phyloP scores from a whole-genome alignment of 2,329 filamentous ascomycete genomes.

The Verticillium tricorpus region DNA sequence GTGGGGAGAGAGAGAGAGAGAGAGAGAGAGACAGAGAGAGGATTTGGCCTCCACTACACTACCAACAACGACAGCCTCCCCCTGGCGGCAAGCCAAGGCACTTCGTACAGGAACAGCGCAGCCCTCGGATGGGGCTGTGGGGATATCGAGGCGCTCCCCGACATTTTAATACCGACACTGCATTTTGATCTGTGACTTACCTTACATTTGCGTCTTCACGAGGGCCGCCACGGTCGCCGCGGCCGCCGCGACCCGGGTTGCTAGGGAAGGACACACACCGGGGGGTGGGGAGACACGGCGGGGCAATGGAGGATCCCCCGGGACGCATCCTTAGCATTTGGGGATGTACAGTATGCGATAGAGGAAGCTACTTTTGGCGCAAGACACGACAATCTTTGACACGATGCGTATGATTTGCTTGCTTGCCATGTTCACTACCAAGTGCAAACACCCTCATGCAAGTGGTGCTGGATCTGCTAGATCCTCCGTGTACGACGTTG shows the following conservation, averaged over 20 bases:
- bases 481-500: too few relatives aligned
- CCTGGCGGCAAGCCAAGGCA: background rate
- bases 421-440: too few relatives aligned
- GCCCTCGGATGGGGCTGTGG: background rate
- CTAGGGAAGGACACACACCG: background rate
- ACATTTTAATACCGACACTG: background rate
- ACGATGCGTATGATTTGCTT: background rate
- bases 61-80: background rate
- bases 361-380: background rate
- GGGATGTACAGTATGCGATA: conserved; percentile 3
- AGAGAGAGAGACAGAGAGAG: background rate
- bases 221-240: background rate
- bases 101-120: background rate
- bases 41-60: background rate
- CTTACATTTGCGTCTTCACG: background rate
- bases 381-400: background rate
- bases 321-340: conserved; percentile 2
- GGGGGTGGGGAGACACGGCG: background rate
- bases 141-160: background rate
- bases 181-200: conserved; percentile 1
- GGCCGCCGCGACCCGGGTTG: background rate
- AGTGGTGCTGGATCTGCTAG: too few relatives aligned
- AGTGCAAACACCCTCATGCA: too few relatives aligned
- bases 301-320: background rate
- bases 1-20: conserved; percentile 1